phyloP scores from a whole-genome alignment of 441 rosid genomes.

The Melianthus villosus region DNA sequence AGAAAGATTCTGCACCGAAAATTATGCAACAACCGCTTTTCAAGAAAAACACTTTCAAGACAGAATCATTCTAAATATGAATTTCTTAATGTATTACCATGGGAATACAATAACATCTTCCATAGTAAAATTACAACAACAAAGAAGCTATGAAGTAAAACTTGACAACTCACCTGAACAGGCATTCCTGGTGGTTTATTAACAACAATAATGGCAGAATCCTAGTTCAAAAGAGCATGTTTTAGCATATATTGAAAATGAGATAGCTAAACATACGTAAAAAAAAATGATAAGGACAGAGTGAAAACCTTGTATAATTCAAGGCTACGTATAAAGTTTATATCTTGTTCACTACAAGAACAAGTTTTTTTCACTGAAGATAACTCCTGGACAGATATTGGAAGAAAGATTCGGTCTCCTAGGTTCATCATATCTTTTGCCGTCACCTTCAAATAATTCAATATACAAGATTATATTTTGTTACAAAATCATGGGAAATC shows the following conservation, averaged over 20 bases:
- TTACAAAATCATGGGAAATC: neutral
- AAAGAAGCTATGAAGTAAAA: neutral
- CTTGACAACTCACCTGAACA: slow-evolving; percentile 44
- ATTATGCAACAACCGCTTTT: too few relatives aligned
- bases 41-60: too few relatives aligned
- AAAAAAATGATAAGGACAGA: slow-evolving; percentile 6
- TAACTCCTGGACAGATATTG: slow-evolving; percentile 26
- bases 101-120: too few relatives aligned
- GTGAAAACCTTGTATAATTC: slow-evolving; percentile 58
- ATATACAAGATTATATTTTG: neutral
- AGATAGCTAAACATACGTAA: slow-evolving; percentile 3
- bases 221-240: slow-evolving; percentile 28
- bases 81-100: too few relatives aligned
- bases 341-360: slow-evolving; percentile 38
- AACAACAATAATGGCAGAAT: slow-evolving; percentile 51
- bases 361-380: slow-evolving; percentile 23
- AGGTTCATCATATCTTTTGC: slow-evolving; percentile 54
- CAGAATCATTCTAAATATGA: too few relatives aligned
- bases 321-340: slow-evolving; percentile 41
- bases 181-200: slow-evolving; percentile 84
- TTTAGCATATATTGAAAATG: slow-evolving; percentile 2
- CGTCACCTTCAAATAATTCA: slow-evolving; percentile 38
- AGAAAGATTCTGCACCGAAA: too few relatives aligned
- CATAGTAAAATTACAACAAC: too few relatives aligned
- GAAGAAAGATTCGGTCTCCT: slow-evolving; percentile 76